Evolutionary conservation across 768 basidiomycete genomes (phyloP).

Genomic region (Paxillus involutus): DNA sequence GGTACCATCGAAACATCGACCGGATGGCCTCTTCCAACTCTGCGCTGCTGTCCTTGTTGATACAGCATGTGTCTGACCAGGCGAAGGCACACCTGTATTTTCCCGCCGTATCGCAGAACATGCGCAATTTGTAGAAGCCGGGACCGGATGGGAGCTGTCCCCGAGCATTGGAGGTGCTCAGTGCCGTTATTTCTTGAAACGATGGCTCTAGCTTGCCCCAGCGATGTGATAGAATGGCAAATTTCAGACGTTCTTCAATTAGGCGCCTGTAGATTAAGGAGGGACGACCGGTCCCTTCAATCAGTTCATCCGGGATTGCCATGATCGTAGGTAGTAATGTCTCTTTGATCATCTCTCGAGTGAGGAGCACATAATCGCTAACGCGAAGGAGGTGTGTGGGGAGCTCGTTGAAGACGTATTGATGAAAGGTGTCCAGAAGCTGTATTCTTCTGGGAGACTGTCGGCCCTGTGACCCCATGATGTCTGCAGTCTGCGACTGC

Average conservation of each 20-base stretch:
- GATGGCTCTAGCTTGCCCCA: conserved; percentile 23
- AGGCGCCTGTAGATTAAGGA: conserved; percentile 2
- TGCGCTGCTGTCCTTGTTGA: conserved; percentile 24
- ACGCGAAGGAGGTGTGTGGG: conserved; percentile 24
- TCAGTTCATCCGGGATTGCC: no score
- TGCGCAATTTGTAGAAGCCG: conserved; percentile 26
- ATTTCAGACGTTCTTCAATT: conserved; percentile 21
- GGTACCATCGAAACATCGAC: conserved; percentile 25
- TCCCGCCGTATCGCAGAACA: conserved; percentile 28
- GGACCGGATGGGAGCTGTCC: conserved; percentile 18
- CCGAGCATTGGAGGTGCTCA: conserved; percentile 15
- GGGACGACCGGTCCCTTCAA: no score
- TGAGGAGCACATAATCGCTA: conserved; percentile 17
- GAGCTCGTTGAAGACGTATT: conserved; percentile 23
- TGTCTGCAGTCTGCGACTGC: no score
- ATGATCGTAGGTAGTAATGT: neutral
- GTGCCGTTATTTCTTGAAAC: conserved; percentile 24
- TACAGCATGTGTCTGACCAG: conserved; percentile 29
- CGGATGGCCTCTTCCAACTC: conserved; percentile 30
- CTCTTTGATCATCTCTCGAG: conserved; percentile 23
- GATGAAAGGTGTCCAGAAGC: no score
- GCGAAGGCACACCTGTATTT: conserved; percentile 26
- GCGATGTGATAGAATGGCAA: conserved; percentile 27
- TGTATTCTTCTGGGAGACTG: no score
- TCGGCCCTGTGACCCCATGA: no score